Evolutionary conservation across 2,329 filamentous ascomycete genomes (phyloP), one percentile per base, ranked within the genome.

Genomic region (Colletotrichum paranaense): DNA sequence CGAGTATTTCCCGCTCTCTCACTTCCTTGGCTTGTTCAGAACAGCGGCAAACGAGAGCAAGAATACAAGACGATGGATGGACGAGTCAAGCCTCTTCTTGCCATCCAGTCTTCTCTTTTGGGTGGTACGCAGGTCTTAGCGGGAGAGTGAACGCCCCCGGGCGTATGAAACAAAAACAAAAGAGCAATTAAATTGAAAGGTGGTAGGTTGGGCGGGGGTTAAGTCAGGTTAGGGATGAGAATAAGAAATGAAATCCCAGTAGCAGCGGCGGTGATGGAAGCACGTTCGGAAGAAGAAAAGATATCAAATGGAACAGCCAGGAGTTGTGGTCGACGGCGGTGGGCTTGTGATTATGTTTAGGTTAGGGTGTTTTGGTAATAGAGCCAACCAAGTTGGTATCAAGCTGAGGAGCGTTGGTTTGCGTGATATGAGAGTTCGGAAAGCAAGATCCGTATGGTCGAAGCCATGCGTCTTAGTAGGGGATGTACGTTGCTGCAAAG

Each of bases 51-150:
- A 26, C 5, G 16, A 22, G 52, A 22, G 26, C 35, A n/a, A 49
- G 16, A 24, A n/a, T n/a, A 22, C 62, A 65, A 16, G 9, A 55
- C 28, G 62, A 57, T 65, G 32, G 52, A 46, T 46, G 62, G 46
- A 57, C 62, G 62, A 65, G 62, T 65, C 62, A 65, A 65, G 62
- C 62, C 62, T 55, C 30, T 30, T 65, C 52, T 65, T 65, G 62
- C n/a, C 62, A 65, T 46, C 62, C 52, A 24, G 19, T 57, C 52
- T 65, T 49, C 42, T 49, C 42, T 49, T 49, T 16, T 46, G 24
- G 24, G 22, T 9, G 32, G 30, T 14, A 14, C 30, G 30, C n/a
- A 57, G 62, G 32, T 22, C 16, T 65, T 65, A n/a, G 62, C 62
- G 62, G 52, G 22, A 56, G 24, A 12, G n/a, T 22, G 53, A 63